Conservation (phyloP, 169 alveolate species). For the Plasmodium reichenowi region DNA sequence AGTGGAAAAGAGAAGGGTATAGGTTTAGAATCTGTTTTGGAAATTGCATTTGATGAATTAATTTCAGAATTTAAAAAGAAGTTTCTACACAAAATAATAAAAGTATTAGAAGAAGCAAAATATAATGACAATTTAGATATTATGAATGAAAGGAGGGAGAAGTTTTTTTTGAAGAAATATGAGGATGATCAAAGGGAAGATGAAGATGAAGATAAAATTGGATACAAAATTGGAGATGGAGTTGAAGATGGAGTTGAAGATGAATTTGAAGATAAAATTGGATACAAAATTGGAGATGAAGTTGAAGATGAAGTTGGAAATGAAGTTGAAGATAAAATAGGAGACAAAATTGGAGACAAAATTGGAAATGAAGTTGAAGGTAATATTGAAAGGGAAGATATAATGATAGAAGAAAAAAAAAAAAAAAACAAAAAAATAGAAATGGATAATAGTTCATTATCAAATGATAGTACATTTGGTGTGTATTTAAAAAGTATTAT, state of each 20-base stretch:
- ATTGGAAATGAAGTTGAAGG: not conserved
- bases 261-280: too few species aligned
- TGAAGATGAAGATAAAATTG: not conserved
- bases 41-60: slow-evolving; percentile 53
- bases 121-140: not conserved
- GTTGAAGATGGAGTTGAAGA: too few species aligned
- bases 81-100: slow-evolving; percentile 33
- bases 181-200: not conserved
- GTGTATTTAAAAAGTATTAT: slow-evolving; percentile 21
- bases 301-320: too few species aligned
- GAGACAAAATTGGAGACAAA: too few species aligned
- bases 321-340: not conserved
- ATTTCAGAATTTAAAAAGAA: slow-evolving; percentile 44
- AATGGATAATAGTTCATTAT: not conserved
- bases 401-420: not conserved
- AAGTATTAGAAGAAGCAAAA: slow-evolving; percentile 28
- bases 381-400: not conserved
- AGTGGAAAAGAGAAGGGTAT: slow-evolving; percentile 2
- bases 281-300: too few species aligned
- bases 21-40: slow-evolving; percentile 24
- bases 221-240: too few species aligned
- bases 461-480: slow-evolving; percentile 23
- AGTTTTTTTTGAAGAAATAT: too few species aligned
- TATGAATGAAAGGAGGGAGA: too few species aligned
- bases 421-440: not conserved